Conservation (phyloP, 75 land plant genomes). For the Pseudotsuga menziesii region DNA sequence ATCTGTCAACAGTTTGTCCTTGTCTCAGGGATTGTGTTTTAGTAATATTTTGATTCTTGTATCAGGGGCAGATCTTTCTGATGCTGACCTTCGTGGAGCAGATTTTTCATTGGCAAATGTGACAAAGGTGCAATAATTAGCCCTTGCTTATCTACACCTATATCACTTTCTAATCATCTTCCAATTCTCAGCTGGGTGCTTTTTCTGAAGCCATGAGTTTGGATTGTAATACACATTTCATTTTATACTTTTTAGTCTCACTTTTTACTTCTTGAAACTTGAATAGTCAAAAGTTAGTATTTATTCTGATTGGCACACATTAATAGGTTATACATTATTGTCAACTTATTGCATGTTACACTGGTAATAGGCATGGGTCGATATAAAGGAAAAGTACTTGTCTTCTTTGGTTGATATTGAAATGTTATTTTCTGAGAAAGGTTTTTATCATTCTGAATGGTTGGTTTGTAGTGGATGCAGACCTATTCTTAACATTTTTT, state of each 20-base stretch:
- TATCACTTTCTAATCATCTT: neutral
- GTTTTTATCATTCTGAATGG: neutral
- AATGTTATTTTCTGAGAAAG: neutral
- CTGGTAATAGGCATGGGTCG: neutral
- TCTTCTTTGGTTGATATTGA: neutral
- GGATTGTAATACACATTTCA: neutral
- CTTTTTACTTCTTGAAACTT: no score
- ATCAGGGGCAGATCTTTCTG: constrained; percentile 89
- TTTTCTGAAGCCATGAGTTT: neutral
- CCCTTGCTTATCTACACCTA: neutral
- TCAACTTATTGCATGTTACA: neutral
- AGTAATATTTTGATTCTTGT: neutral
- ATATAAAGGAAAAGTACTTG: neutral
- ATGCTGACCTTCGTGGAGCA: constrained; percentile 87
- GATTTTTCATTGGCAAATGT: constrained; percentile 93
- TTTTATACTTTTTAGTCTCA: neutral
- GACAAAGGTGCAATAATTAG: constrained; percentile 48
- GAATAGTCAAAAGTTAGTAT: no score
- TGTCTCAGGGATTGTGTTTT: constrained; percentile 54
- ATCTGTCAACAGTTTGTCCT: neutral
- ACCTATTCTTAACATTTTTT: neutral
- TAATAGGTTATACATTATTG: neutral
- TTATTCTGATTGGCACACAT: no score
- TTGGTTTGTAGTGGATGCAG: neutral
- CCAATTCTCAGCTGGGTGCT: neutral